Evolutionary conservation across 306 rosid genomes (phyloP), one percentile per base, ranked within the genome.

Genomic region (Citrullus colocynthis): DNA sequence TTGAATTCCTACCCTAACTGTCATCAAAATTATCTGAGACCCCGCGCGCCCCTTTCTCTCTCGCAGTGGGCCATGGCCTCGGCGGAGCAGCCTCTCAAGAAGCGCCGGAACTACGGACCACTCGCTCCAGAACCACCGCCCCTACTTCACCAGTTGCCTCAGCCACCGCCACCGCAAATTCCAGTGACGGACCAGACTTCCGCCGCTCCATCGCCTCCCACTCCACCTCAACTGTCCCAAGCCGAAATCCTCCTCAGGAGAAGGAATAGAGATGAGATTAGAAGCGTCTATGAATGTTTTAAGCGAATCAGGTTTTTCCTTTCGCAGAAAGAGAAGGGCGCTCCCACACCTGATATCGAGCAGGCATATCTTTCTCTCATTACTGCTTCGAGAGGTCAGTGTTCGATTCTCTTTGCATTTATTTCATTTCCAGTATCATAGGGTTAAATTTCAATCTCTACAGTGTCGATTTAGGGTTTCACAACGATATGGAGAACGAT

Each of bases 81-180:
- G 12, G 86, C 78, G 61, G 93, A 90, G 86, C 91, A 85, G 76
- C 91, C 90, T 80, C 88, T 73, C 76, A 89, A 89, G 86, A 90
- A 88, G 88, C 90, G 93, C 28, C 85, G 54, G 89, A 80, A 88
- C 12, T 79, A 84, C 83, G 91, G 84, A 45, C 54, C 87, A 45
- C 36, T 86, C 56, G 61, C 58, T 7, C 63, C 82, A 30, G 84
- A 79, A 24, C 79, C 86, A 1, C 78, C 85, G 4, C 67, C 58
- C 9, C 58, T 82, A 7, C 28, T 55, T 9, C 82, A 83, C 0
- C 75, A 85, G 2, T 71, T 41, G 18, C 21, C 85, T 7, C 77
- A 77, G 24, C 79, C 80, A 20, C 18, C 86, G 18, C 78, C 88
- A 20, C 77, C 84, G 5, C 79, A 86, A 82, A 73, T 86, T 81